A percentile compares a stretch with the other conserved stretches of the same genome.
Conservation (phyloP, 2,329 filamentous ascomycete species). For the Rutstroemia sp. region DNA sequence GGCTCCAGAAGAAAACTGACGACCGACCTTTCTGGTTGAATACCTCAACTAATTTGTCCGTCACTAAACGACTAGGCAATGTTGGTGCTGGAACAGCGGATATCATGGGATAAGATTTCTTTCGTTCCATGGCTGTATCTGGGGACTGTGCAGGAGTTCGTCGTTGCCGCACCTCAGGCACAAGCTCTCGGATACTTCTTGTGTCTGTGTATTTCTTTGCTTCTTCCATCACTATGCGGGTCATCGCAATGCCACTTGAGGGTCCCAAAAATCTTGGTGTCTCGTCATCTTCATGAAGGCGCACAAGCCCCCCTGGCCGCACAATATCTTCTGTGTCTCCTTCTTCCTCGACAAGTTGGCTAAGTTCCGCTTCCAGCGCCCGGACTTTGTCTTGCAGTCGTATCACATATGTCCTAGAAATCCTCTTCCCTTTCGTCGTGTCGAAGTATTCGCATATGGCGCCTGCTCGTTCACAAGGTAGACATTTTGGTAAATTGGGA, state of each 20-base stretch:
- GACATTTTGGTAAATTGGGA: constrained; percentile 81
- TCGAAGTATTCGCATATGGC: constrained; percentile 94
- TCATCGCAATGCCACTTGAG: constrained; percentile 93
- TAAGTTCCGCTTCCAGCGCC: constrained; percentile 73
- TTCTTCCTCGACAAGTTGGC: constrained; percentile 70
- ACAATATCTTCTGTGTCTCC: constrained; percentile 76
- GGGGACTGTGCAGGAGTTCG: constrained; percentile 60
- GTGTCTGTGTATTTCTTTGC: constrained; percentile 90
- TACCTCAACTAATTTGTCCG: constrained; percentile 72
- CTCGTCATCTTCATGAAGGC: constrained; percentile 78
- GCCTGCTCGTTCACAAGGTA: constrained; percentile 86
- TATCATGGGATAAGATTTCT: constrained; percentile 85
- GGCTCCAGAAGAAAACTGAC: not conserved
- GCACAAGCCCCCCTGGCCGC: constrained; percentile 77
- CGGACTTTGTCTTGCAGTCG: constrained; percentile 82
- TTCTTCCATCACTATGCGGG: constrained; percentile 89
- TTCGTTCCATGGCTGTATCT: constrained; percentile 47
- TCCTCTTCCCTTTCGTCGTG: constrained; percentile 74
- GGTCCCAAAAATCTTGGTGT: constrained; percentile 82
- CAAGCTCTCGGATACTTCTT: constrained; percentile 84
- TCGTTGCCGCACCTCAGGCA: constrained; percentile 63
- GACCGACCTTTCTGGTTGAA: constrained; percentile 74
- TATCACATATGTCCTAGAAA: constrained; percentile 87
- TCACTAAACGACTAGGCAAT: constrained; percentile 66
- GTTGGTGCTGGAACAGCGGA: constrained; percentile 73